Base-by-base conservation (phyloP, 768 basidiomycete genomes). In the Sistotremastrum niveocremeum region DNA sequence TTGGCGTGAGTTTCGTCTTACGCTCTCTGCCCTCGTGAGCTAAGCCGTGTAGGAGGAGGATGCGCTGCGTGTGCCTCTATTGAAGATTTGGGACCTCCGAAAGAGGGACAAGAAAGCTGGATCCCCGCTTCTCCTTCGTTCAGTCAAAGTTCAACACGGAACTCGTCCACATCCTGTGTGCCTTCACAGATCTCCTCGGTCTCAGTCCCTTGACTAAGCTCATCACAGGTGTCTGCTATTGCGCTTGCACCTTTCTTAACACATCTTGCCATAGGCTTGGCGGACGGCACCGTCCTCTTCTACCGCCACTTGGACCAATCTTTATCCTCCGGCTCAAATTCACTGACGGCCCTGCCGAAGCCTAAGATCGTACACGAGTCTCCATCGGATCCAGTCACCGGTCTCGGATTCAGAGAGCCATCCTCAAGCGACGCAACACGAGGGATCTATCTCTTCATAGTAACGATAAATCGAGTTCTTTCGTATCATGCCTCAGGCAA, bases 291-390 rank as follows among this genome's bases (percentile, higher is more conserved):
- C 0, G 93, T 95, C 10, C 71, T 98, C 6, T 70, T 95, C 10
- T 94, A 88, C 59, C 79, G 88, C 5, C 88, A 97, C 57, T 69
- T 97, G 12, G 83, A 93, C 59, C 91, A 97, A 58, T 90, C 90
- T 1, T 69, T 94, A 34, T 73, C 81, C 3, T 76, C 85, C 40
- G 53, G 60, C 11, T 77, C 80, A 7, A 63, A 70, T 11, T 72
- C 83, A 4, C 65, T 89, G 7, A 80, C 81, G 8, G 62, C 80
- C 5, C 64, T 97, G n/a, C 90, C 90, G 0, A 97, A 95, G 65
- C 74, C 83, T 7, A 79, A 85, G 28, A 71, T 79, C 0, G 68
- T 98, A 3, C 86, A 89, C 56, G 89, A 97, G 54, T 80, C 82
- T 2, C 69, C 81, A 0, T 72, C 77, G 0, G 93, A 99, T 57